These are phyloP conservation scores for Elongisporangium undulatum DNA, from an alignment of 352 stramenopile genomes.

Conservation along the genomic window DNA sequence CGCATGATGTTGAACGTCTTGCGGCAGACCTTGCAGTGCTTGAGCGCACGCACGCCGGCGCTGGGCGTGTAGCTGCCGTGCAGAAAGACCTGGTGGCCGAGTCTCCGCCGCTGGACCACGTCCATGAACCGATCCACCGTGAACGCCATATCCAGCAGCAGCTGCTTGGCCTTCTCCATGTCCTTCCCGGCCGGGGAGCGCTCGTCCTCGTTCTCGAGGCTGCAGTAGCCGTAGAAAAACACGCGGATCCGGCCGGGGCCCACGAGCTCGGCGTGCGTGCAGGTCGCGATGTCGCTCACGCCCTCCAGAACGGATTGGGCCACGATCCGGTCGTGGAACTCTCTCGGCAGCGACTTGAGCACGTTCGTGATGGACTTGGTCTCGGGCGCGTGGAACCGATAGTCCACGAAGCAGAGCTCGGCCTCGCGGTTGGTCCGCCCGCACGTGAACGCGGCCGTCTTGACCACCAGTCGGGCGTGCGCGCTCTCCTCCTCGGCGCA, in stretches of 20 bases:
- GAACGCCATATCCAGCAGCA: conserved; percentile 14
- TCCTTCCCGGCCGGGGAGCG: conserved; percentile 1
- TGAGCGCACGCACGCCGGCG: conserved; percentile 7
- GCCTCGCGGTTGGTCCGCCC: conserved; percentile 38
- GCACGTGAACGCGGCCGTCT: conserved; percentile 29
- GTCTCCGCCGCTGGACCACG: conserved; percentile 18
- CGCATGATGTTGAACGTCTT: conserved; percentile 25
- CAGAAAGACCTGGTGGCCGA: conserved; percentile 32
- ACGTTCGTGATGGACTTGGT: conserved; percentile 47
- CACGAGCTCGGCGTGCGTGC: conserved; percentile 18
- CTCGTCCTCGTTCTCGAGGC: conserved; percentile 18
- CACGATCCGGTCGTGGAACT: conserved; percentile 34
- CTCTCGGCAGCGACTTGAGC: conserved; percentile 54
- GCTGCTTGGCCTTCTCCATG: conserved; percentile 18
- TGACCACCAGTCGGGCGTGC: conserved; percentile 27
- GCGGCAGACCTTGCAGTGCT: conserved; percentile 24
- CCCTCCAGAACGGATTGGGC: conserved; percentile 20
- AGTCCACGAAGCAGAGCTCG: conserved; percentile 48
- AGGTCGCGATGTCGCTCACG: conserved; percentile 22
- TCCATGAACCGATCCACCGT: conserved; percentile 12
- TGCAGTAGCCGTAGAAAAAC: conserved; percentile 24
- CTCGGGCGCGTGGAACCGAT: conserved; percentile 33
- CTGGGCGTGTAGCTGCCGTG: conserved; percentile 13
- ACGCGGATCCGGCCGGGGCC: conserved; percentile 13
- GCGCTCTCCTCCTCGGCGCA: conserved; percentile 3